Conservation (phyloP, 805 yeast species). For the Candida awuae region DNA sequence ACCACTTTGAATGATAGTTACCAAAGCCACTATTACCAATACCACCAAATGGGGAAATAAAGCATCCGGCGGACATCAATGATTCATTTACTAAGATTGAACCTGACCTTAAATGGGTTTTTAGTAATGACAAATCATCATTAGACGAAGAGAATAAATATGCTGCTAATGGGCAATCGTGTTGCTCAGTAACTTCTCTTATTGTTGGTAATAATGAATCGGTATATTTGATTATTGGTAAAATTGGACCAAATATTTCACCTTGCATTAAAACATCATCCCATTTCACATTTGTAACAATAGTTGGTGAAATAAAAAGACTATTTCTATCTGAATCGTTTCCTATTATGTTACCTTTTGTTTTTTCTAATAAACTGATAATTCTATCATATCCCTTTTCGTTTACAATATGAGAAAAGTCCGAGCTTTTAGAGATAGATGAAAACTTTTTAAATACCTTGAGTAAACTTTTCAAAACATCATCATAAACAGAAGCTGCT, state of each 20-base stretch:
- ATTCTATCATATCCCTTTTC: constrained; percentile 45
- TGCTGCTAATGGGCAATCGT: constrained; percentile 75
- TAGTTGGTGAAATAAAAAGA: constrained; percentile 62
- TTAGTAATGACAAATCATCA: constrained; percentile 1
- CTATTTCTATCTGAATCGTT: constrained; percentile 31
- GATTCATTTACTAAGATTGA: constrained; percentile 62
- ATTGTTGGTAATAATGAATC: constrained; percentile 33
- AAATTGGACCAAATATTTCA: constrained; percentile 80
- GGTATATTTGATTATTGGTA: constrained; percentile 58
- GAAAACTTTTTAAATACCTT: constrained; percentile 34
- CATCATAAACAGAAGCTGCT: constrained; percentile 48
- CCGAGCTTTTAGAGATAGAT: constrained; percentile 27
- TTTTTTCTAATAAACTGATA: constrained; percentile 31
- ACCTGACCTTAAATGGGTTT: constrained; percentile 50
- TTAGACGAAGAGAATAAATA: constrained; percentile 30
- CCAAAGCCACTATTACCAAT: constrained; percentile 81
- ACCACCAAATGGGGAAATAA: constrained; percentile 81
- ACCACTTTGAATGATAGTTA: constrained; percentile 66
- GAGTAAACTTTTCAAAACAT: constrained; percentile 15
- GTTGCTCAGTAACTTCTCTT: constrained; percentile 34
- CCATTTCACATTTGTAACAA: constrained; percentile 56
- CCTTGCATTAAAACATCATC: constrained; percentile 63
- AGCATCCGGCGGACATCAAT: constrained; percentile 58
- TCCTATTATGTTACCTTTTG: constrained; percentile 52
- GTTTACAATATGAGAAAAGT: constrained; percentile 56